A percentile compares a stretch with the other conserved stretches of the same genome.
These are phyloP conservation scores for Phytopythium cucurbitacearum DNA, from an alignment of 352 stramenopile species.

Conservation along the genomic window DNA sequence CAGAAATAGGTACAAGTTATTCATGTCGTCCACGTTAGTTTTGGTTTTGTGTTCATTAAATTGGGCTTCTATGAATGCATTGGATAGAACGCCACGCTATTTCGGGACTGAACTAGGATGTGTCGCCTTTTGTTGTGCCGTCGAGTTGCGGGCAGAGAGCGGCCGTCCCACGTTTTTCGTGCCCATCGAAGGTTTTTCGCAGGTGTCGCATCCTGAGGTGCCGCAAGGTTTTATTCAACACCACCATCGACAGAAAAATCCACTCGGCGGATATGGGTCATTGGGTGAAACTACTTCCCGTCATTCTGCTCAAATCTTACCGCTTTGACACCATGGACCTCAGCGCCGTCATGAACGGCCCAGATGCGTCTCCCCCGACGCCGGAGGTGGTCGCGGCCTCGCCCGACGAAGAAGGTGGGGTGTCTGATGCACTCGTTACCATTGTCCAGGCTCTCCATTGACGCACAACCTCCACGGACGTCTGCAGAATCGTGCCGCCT, in stretches of 20 bases:
- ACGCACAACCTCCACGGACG: not conserved
- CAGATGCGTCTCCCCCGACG: not conserved
- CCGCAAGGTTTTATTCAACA: too few species aligned
- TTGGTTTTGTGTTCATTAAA: not conserved
- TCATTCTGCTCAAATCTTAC: not conserved
- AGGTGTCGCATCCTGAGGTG: too few species aligned
- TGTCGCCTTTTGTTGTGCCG: too few species aligned
- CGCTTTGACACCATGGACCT: constrained; percentile 6
- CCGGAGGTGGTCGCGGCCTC: not conserved
- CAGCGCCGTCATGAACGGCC: constrained; percentile 8
- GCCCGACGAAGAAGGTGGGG: not conserved
- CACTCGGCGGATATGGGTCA: not conserved
- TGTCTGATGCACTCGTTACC: not conserved
- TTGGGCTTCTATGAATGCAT: not conserved
- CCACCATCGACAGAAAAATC: too few species aligned
- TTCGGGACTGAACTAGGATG: not conserved
- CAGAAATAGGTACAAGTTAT: too few species aligned
- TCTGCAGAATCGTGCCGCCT: not conserved
- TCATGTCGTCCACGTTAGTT: too few species aligned
- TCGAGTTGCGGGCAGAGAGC: too few species aligned
- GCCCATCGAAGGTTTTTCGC: too few species aligned
- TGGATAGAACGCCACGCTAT: not conserved
- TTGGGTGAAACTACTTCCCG: not conserved
- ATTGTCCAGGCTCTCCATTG: not conserved
- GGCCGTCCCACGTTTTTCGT: too few species aligned